Evolutionary conservation across 2,329 filamentous ascomycete species (phyloP), one percentile per base, ranked within the genome.

Genomic region (Colletotrichum filicis): DNA sequence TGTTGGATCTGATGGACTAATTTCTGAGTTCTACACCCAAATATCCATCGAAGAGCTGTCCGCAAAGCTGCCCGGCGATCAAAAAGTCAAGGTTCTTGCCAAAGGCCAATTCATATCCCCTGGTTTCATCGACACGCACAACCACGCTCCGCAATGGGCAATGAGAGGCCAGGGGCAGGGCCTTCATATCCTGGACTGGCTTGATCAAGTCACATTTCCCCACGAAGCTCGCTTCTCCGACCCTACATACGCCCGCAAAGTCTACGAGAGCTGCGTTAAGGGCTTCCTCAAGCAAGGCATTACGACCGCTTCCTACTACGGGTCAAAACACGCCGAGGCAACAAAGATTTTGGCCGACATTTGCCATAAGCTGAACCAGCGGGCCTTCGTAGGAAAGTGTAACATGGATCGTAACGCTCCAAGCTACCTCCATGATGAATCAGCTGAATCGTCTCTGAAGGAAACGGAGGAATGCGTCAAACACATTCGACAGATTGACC

Each of bases 101-200:
- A 81, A 78, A 8, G 84, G 84, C 52, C 80, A 89, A 58, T 90
- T 92, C 76, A 79, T 91, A 60, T 86, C 91, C 69, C 90, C 90
- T 0, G 89, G 89, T 56, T 88, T 91, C 76, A 83, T 93, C 66
- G 91, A 93, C 81, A 92, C 91, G 1, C 92, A 93, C 79, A 92
- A 92, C 73, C 92, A 93, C 77, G 91, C 92, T 0, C 91, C 91
- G 52, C 86, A 89, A 75, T 88, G 85, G 84, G 80, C 85, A 16
- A 84, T 85, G 79, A 82, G 85, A 28, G 85, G 87, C 32, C 80
- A 88, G 5, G 85, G 86, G 5, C 85, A 88, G 76, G 83, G 87
- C 56, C 82, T 87, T 79, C 85, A 89, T 73, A 87, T 90, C 73
- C 82, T 92, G 8, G 88, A 92, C 77, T 93, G 92, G 92, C 84